A percentile compares a stretch with the other conserved stretches of the same genome.
Conservation (phyloP, 352 stramenopile species). For the Globisporangium emineosum region DNA sequence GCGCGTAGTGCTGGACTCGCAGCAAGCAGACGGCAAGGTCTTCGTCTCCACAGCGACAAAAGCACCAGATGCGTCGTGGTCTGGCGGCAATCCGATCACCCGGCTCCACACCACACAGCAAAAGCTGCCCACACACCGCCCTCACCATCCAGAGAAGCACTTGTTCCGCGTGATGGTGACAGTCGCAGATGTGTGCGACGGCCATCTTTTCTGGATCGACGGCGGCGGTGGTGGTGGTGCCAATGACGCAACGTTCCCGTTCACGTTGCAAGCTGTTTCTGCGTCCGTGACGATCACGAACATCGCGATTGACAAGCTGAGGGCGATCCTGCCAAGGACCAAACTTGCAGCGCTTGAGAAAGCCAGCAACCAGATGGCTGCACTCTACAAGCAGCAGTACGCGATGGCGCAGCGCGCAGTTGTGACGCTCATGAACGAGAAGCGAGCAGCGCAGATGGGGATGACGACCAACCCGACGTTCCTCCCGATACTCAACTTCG, state of each 20-base stretch:
- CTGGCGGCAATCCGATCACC: neutral
- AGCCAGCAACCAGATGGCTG: slow-evolving; percentile 20
- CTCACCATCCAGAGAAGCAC: slow-evolving; percentile 5
- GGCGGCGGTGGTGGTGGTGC: neutral
- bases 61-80: neutral
- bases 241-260: slow-evolving; percentile 18
- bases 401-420: slow-evolving; percentile 33
- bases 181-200: slow-evolving; percentile 45
- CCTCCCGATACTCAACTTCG: slow-evolving; percentile 27
- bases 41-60: neutral
- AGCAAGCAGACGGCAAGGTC: neutral
- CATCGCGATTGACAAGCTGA: slow-evolving; percentile 49
- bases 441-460: slow-evolving; percentile 25
- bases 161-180: slow-evolving; percentile 39
- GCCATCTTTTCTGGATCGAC: slow-evolving; percentile 63
- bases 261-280: slow-evolving; percentile 47
- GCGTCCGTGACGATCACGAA: slow-evolving; percentile 37
- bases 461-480: slow-evolving; percentile 17
- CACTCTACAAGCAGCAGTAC: slow-evolving; percentile 35
- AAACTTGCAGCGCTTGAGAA: slow-evolving; percentile 27
- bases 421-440: slow-evolving; percentile 50
- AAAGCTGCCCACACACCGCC: neutral
- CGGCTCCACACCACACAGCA: neutral
- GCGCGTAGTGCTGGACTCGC: slow-evolving; percentile 16
- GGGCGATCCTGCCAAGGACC: slow-evolving; percentile 38